Percentiles rank a stretch among this genome's conserved stretches.
Conservation (phyloP, 495 filamentous ascomycete species). For the Trichocladium antarcticum region DNA sequence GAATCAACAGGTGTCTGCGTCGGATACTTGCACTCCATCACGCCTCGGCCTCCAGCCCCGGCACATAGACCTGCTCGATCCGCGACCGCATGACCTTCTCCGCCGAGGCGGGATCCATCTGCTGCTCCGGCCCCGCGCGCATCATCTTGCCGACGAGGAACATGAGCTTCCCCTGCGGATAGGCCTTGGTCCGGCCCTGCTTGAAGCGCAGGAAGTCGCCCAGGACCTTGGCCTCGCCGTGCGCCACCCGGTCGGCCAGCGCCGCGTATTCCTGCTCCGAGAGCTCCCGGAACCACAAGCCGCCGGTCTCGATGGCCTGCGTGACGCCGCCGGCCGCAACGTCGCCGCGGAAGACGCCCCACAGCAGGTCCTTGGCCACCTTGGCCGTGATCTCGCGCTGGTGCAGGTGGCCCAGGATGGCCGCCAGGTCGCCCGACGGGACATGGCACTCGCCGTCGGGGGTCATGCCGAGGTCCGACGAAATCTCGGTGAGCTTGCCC, state of each 20-base stretch:
- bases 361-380: constrained; percentile 63
- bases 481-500: constrained; percentile 50
- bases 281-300: constrained; percentile 55
- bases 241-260: constrained; percentile 42
- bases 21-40: neutral
- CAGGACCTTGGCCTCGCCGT: constrained; percentile 49
- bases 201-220: constrained; percentile 58
- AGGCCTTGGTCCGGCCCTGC: constrained; percentile 25
- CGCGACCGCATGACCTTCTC: constrained; percentile 49
- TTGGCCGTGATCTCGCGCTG: constrained; percentile 59
- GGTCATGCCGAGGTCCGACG: constrained; percentile 31
- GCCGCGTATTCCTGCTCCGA: constrained; percentile 46
- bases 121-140: constrained; percentile 58
- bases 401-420: constrained; percentile 54
- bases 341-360: constrained; percentile 40
- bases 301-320: constrained; percentile 52
- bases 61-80: constrained; percentile 18
- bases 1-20: too few species aligned
- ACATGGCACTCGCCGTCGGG: constrained; percentile 40
- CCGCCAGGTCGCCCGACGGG: constrained; percentile 48
- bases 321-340: constrained; percentile 37
- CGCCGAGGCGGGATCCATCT: constrained; percentile 63
- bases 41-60: neutral
- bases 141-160: constrained; percentile 93
- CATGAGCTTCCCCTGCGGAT: constrained; percentile 59